Evolutionary conservation across 768 basidiomycete species (phyloP), one percentile per base, ranked within the genome.

Genomic region (Mycena maculata): DNA sequence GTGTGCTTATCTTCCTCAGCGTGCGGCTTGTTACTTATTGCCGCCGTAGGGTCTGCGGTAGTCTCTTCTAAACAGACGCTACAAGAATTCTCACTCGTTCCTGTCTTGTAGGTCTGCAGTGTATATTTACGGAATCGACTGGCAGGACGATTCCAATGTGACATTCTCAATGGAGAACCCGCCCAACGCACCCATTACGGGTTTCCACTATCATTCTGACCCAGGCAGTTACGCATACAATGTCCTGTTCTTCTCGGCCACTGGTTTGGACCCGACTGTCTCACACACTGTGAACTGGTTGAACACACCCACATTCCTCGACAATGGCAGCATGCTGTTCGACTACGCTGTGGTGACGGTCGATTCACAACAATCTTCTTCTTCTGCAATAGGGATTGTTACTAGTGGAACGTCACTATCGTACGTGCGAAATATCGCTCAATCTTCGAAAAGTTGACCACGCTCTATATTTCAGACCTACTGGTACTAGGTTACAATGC

Each of bases 231-330:
- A 50, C 30, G 49, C 30, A n/a, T 53, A 53, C 31, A 27, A 53
- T 53, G 28, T 22, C 50, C 50, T 53, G 8, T 53, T 33, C 50
- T 53, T 53, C 50, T 53, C 50, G 50, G 50, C 50, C 50, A 33
- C 50, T 15, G 49, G 30, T 50, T 31, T 50, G 16, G 49, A 50
- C 30, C 30, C 49, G 27, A 50, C 49, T 27, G 50, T 53, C 33
- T 31, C 30, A 31, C 50, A 53, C 50, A 53, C 27, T 31, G 50
- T 53, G 33, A 53, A 28, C n/a, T 53, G 50, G 50, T 22, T 53
- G 30, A 53, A 31, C 20, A 36, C 18, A 27, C 28, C 28, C 20
- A 27, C 30, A 31, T 22, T 20, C 23, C 30, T 27, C 4, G 50
- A 36, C n/a, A 36, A 36, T 31, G 33, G 50, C 31, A n/a, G 30